Evolutionary conservation across 345 rosid genomes (phyloP), one percentile per base, ranked within the genome.

Genomic region (Boechera divaricarpa): DNA sequence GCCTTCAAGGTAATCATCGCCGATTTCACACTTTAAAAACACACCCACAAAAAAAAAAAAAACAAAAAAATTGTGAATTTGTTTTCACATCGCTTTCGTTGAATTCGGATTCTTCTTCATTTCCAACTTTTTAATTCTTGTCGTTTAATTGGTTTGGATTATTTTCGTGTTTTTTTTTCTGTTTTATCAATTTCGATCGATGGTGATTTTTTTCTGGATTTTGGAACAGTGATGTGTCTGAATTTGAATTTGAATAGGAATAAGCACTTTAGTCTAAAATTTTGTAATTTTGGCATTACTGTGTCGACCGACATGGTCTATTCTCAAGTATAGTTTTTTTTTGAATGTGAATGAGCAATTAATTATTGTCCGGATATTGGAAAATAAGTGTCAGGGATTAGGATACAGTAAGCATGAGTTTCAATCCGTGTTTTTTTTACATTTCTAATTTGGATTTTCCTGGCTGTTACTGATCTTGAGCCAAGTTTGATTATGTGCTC

Each of bases 1-100:
- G 99, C 98, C 67, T 95, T 92, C 79, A 95, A 95, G 97, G 99
- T 95, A 26, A 28, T 75, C 66, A 6, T 28, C 7, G 21, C 21
- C 21, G 21, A 18, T 18, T 18, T 18, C 21, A 18, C 21, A 18
- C 21, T 18, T 21, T 21, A 21, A 21, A 21, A 1, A 21, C 24
- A 21, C 24, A 21, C 24, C 1, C 24, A 21, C 24, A 21, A 1
- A 21, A 21, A 21, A 21, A 21, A 21, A 21, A 21, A 21, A n/a
- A n/a, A 21, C 21, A 21, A 21, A 21, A 21, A 21, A 21, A 21
- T 21, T 21, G 24, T 21, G 1, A 21, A 21, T 41, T n/a, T 47
- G 9, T 10, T 31, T 59, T 2, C 57, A 65, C 48, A 55, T 75
- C 68, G 69, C 59, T 80, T 63, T 75, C 76, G 8, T 63, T 26